phyloP scores from a whole-genome alignment of 345 rosid species.

The Heritiera littoralis region DNA sequence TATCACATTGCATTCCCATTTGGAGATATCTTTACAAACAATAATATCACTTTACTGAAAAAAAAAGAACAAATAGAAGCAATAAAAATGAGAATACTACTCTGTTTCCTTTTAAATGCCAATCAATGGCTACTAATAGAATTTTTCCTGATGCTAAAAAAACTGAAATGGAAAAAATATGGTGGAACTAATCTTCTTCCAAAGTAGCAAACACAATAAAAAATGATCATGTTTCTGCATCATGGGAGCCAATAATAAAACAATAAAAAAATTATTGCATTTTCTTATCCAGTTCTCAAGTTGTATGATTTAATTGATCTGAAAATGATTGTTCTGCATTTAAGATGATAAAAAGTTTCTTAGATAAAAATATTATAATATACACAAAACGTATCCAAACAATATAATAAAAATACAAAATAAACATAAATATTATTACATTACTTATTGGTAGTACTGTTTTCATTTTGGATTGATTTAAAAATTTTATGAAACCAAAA shows the following conservation, averaged over 20 bases:
- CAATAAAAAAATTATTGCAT: not conserved
- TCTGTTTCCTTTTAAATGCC: not conserved
- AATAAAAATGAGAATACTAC: not conserved
- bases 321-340: not conserved
- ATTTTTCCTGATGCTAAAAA: not conserved
- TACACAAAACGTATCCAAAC: too few species aligned
- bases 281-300: not conserved
- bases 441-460: too few species aligned
- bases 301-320: not conserved
- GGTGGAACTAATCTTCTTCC: not conserved
- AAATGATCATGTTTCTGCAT: not conserved
- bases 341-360: not conserved
- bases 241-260: not conserved
- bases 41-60: too few species aligned
- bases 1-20: not conserved
- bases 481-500: too few species aligned
- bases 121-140: not conserved
- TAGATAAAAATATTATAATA: too few species aligned
- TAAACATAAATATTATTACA: too few species aligned
- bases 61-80: not conserved
- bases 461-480: too few species aligned
- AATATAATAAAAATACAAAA: too few species aligned
- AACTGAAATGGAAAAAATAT: not conserved
- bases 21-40: not conserved
- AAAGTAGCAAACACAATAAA: conserved; percentile 5